Conservation (phyloP, 2,329 filamentous ascomycete genomes). For the Cladosporium sp. region DNA sequence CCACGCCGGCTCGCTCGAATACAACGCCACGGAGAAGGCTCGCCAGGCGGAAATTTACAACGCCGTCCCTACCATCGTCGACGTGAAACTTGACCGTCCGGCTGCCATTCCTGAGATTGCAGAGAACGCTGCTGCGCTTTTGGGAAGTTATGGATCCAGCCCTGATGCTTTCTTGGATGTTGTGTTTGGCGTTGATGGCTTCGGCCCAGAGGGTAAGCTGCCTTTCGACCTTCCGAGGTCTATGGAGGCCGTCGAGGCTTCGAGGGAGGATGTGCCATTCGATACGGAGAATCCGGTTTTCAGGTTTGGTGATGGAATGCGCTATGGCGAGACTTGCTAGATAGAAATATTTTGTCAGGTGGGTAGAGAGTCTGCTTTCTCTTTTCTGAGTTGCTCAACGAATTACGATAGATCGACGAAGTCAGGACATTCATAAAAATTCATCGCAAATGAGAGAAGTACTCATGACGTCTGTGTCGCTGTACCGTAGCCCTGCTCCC, state of each 20-base stretch:
- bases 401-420: too few relatives aligned
- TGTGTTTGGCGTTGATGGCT: conserved; percentile 35
- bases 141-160: conserved; percentile 40
- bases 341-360: too few relatives aligned
- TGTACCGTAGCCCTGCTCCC: too few relatives aligned
- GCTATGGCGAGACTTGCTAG: conserved; percentile 21
- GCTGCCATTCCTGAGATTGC: conserved; percentile 42
- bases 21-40: conserved; percentile 36
- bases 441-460: background rate
- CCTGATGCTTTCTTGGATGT: conserved; percentile 44
- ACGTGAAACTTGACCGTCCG: conserved; percentile 43
- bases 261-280: conserved; percentile 35
- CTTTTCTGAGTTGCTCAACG: too few relatives aligned
- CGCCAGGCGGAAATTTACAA: conserved; percentile 38
- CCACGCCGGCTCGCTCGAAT: conserved; percentile 42
- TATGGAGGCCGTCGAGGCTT: conserved; percentile 40
- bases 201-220: conserved; percentile 39
- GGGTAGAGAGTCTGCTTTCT: too few relatives aligned
- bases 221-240: conserved; percentile 48
- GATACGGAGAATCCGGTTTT: conserved; percentile 36
- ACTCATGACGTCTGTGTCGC: too few relatives aligned
- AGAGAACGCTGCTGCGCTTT: conserved; percentile 35
- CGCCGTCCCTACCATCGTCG: conserved; percentile 40
- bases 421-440: background rate
- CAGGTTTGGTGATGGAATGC: conserved; percentile 33